Percentiles rank a stretch among this genome's conserved stretches.
Conservation (phyloP, 1,139 yeast species). For the Nakaseomyces nivariensis region DNA sequence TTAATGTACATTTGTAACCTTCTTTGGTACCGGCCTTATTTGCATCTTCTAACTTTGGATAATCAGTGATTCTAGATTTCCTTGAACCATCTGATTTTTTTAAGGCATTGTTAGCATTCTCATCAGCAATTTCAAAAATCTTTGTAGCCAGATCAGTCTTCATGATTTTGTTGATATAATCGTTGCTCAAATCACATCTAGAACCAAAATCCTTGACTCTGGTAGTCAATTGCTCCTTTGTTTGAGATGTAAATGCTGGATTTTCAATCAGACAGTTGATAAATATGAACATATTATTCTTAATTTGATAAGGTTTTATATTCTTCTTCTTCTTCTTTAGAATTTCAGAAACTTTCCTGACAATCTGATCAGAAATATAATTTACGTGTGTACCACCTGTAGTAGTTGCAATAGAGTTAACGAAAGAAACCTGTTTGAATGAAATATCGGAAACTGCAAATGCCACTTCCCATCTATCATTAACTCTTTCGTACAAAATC, state of each 20-base stretch:
- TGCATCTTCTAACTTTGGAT: constrained; percentile 89
- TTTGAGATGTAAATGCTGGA: constrained; percentile 96
- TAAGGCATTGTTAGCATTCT: constrained; percentile 80
- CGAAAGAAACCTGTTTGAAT: constrained; percentile 93
- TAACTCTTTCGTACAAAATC: constrained; percentile 68
- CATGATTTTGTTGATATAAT: constrained; percentile 59
- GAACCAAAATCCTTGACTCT: constrained; percentile 86
- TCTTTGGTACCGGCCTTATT: constrained; percentile 93
- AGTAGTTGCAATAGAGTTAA: constrained; percentile 94
- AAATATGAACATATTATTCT: constrained; percentile 82
- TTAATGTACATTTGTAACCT: constrained; percentile 84
- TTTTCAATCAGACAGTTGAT: constrained; percentile 89
- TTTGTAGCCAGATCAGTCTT: constrained; percentile 78
- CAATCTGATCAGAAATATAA: constrained; percentile 75
- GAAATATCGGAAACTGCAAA: constrained; percentile 87
- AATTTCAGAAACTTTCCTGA: constrained; percentile 59
- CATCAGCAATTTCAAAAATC: constrained; percentile 71
- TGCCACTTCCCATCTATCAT: constrained; percentile 89
- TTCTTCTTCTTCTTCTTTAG: constrained; percentile 72
- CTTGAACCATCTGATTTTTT: constrained; percentile 87
- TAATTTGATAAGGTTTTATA: constrained; percentile 80
- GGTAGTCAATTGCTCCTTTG: constrained; percentile 91
- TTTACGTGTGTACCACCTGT: constrained; percentile 96
- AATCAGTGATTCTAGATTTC: constrained; percentile 78
- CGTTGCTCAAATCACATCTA: constrained; percentile 58